These are phyloP conservation scores for Raffaelea albimanens DNA, from an alignment of 2,329 filamentous ascomycete genomes.

Conservation along the genomic window DNA sequence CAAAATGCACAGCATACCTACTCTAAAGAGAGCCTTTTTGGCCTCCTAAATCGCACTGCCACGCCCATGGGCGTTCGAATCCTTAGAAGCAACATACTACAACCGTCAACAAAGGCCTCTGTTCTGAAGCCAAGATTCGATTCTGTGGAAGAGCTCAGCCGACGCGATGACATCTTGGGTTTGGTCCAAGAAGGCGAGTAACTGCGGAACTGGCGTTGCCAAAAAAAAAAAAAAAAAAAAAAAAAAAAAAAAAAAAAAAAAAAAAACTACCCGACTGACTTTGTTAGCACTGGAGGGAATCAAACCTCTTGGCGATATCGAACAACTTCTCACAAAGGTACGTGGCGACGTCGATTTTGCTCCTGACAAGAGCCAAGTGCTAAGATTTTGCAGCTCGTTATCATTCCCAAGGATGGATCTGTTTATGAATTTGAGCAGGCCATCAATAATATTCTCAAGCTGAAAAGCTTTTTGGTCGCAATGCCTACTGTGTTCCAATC, in stretches of 20 bases:
- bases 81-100: conserved; percentile 75
- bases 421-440: conserved; percentile 66
- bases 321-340: conserved; percentile 69
- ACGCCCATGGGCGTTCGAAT: conserved; percentile 86
- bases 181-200: conserved; percentile 56
- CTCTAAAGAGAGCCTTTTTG: conserved; percentile 75
- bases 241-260: neutral
- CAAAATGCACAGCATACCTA: conserved; percentile 73
- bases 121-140: conserved; percentile 68
- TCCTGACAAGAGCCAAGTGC: no score
- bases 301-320: conserved; percentile 67
- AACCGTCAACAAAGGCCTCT: conserved; percentile 64
- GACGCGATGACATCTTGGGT: conserved; percentile 77
- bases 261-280: neutral
- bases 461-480: conserved; percentile 69
- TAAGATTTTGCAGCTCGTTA: conserved; percentile 55
- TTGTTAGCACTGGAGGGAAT: conserved; percentile 11
- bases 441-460: conserved; percentile 76
- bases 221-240: neutral
- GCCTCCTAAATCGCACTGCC: conserved; percentile 71
- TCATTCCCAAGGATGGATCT: conserved; percentile 56
- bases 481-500: conserved; percentile 60
- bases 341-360: neutral
- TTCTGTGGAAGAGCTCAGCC: conserved; percentile 72
- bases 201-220: neutral